Conservation (phyloP, 495 filamentous ascomycete genomes). For the Xylaria sp. region DNA sequence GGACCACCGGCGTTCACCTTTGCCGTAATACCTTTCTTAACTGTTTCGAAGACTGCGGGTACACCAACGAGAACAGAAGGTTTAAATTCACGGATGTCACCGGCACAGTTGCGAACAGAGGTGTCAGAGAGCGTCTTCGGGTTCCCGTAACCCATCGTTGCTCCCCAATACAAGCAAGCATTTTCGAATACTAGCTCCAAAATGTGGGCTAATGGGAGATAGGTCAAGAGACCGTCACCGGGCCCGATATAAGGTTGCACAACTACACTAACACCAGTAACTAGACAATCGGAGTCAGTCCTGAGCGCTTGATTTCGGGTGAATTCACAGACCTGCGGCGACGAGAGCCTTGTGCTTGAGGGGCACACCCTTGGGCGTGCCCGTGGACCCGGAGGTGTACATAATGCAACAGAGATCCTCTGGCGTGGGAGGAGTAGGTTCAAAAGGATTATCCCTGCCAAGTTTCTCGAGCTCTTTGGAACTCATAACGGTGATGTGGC, state of each 20-base stretch:
- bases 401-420: constrained; percentile 98
- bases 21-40: constrained; percentile 94
- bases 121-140: constrained; percentile 89
- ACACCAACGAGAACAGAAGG: constrained; percentile 94
- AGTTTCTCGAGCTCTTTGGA: constrained; percentile 84
- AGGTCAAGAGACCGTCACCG: constrained; percentile 87
- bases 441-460: constrained; percentile 82
- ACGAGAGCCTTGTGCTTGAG: constrained; percentile 89
- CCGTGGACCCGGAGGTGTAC: constrained; percentile 99
- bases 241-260: constrained; percentile 85
- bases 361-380: constrained; percentile 93
- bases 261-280: constrained; percentile 86
- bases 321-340: constrained; percentile 71
- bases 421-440: constrained; percentile 78
- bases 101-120: constrained; percentile 91
- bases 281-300: constrained; percentile 47
- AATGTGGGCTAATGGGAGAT: constrained; percentile 93
- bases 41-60: constrained; percentile 95
- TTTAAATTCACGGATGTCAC: constrained; percentile 93
- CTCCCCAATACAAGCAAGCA: constrained; percentile 89
- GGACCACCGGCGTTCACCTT: constrained; percentile 80
- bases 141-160: constrained; percentile 97
- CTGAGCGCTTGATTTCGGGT: constrained; percentile 21
- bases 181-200: constrained; percentile 98
- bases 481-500: constrained; percentile 75